Base-by-base conservation (phyloP, 805 yeast genomes). In the Sungouiozyma ichnusensis region DNA sequence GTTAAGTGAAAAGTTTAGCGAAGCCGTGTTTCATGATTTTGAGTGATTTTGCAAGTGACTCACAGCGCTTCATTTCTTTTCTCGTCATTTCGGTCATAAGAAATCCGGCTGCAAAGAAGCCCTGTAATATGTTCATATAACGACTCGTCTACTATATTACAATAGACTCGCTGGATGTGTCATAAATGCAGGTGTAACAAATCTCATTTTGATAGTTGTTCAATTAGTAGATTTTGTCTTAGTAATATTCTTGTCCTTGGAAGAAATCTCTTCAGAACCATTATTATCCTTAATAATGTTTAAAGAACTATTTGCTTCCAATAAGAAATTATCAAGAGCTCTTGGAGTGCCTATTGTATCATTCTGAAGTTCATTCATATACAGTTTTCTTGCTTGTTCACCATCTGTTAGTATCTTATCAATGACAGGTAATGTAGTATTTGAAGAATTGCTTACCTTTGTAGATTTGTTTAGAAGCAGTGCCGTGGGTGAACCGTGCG, bases 311-410 rank as follows among this genome's bases (percentile, higher is more conserved):
- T 11, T 24, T 24, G n/a, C n/a, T n/a, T 11, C 11, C n/a, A 53
- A 35, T 35, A 55, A 31, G 46, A 55, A 48, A 36, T 54, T 56
- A 7, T 50, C 53, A 40, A 57, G 47, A 8, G 57, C 49, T 29
- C 57, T 50, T 29, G 59, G 55, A 16, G 59, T 54, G 20, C 47
- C 57, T 15, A 51, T 50, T 19, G 39, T 33, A 6, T 34, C 20
- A 5, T 20, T 20, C 16, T 11, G 32, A 20, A n/a, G 31, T 3
- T n/a, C 18, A 31, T 31, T 35, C 19, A 16, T 18, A 9, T 20
- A 6, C 29, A 24, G 6, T 24, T 24, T 24, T 24, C 29, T 24
- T 7, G 11, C 29, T 24, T 24, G 29, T 24, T 24, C 29, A 11
- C 9, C 11, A 11, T 24, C 11, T 6, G 29, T 24, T 7, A 24